These are phyloP conservation scores for Papiliotrema laurentii DNA, from an alignment of 1,284 basidiomycete genomes.

Conservation along the genomic window DNA sequence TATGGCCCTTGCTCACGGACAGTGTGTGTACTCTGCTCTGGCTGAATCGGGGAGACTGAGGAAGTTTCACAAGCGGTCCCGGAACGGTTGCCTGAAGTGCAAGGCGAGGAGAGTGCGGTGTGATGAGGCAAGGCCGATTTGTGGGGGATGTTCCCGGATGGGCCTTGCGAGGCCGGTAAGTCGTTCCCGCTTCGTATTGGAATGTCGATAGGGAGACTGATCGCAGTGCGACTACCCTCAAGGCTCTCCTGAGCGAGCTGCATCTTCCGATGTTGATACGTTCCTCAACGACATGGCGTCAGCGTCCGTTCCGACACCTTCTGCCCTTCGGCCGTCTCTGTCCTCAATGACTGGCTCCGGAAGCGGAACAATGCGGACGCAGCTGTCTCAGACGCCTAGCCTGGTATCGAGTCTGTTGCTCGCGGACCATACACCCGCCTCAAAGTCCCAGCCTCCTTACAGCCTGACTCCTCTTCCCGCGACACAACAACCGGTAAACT, in stretches of 20 bases:
- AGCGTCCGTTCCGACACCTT: background rate
- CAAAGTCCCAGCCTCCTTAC: no score
- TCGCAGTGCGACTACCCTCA: constrained; percentile 1
- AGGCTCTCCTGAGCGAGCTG: background rate
- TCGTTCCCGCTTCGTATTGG: background rate
- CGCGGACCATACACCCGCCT: no score
- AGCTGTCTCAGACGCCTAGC: no score
- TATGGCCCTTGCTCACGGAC: background rate
- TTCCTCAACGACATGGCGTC: background rate
- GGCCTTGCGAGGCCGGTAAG: constrained; percentile 4
- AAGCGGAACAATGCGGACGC: no score
- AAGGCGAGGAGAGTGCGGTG: constrained; percentile 16
- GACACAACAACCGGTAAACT: no score
- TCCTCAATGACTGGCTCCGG: no score
- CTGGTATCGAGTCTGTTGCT: no score
- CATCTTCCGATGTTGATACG: background rate
- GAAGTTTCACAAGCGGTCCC: constrained; percentile 14
- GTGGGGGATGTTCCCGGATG: constrained; percentile 11
- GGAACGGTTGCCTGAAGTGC: constrained; percentile 16
- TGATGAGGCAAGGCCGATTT: constrained; percentile 14
- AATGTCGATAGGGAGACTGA: background rate
- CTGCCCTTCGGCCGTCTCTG: background rate
- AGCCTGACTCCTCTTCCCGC: no score
- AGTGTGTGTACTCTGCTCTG: background rate
- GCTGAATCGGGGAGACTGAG: background rate